Evolutionary conservation across 129 eudicot species (phyloP), one percentile per base, ranked within the genome.

Genomic region (Arctium lappa): DNA sequence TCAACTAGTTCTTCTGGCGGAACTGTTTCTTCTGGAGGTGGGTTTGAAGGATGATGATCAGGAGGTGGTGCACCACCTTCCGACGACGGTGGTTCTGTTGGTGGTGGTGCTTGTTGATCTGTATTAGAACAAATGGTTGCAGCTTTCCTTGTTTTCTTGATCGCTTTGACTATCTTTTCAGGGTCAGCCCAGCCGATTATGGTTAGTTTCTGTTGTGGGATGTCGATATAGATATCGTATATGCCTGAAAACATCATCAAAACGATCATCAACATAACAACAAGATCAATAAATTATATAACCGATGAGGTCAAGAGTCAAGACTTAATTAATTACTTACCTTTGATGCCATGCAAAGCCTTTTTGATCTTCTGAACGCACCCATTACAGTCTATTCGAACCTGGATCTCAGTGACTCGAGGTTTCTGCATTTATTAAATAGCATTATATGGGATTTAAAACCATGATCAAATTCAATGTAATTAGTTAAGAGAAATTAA

Each of bases 291-390:
- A n/a, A 11, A 12, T 13, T 34, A 22, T 22, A 22, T 22, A 22
- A 53, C 12, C 6, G 34, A 39, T 81, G 2, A 65, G 38, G 27
- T 53, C 70, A 18, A 69, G 29, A 30, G 7, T 5, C 48, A 2
- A 42, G 7, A 39, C 7, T 5, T 39, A 39, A 39, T 13, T 29
- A 50, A 62, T 68, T 77, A 70, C 92, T 87, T 63, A 91, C 97
- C 98, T 46, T 89, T 79, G 80, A 95, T 89, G 85, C 97, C 86
- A 82, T 87, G 88, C 6, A 95, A 83, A 60, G 97, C 98, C 82
- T 90, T 95, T 89, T 95, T 95, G 90, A 95, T 86, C 89, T 92
- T 93, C 83, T 95, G 97, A 62, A 93, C 98, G 46, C 98, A 95
- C 32, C 98, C 98, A 48, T 95, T 95, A 73, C 98, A 95, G 77